Evolutionary conservation across 2,329 filamentous ascomycete species (phyloP).

Genomic region (Fusarium coicis): DNA sequence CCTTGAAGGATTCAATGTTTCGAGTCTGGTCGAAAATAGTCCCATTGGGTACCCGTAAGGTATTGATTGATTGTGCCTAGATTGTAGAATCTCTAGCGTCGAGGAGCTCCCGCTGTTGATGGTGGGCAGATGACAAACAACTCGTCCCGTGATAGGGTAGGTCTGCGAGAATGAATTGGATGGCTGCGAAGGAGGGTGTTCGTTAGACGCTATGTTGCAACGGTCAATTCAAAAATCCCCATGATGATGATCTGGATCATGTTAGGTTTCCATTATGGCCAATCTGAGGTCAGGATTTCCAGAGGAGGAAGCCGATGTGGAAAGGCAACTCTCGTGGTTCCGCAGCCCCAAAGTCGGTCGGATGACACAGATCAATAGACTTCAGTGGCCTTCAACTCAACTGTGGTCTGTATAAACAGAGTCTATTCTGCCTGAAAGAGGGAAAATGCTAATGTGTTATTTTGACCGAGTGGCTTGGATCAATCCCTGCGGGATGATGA

Average conservation of each 20-base stretch:
- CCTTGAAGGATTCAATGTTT: not conserved
- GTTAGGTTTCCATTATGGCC: constrained; percentile 1
- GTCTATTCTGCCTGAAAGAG: too few relatives aligned
- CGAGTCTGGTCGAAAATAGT: not conserved
- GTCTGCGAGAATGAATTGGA: not conserved
- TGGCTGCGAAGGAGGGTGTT: constrained; percentile 6
- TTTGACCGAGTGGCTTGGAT: too few relatives aligned
- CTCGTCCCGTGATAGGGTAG: constrained; percentile 16
- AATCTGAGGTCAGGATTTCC: not conserved
- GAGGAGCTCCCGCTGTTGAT: constrained; percentile 3
- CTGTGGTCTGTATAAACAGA: not conserved
- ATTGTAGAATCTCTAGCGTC: not conserved
- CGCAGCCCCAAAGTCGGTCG: not conserved
- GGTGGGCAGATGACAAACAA: constrained; percentile 19
- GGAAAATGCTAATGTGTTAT: too few relatives aligned
- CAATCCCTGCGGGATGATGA: too few relatives aligned
- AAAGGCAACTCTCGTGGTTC: not conserved
- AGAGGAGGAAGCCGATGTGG: not conserved
- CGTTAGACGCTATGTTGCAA: constrained; percentile 14
- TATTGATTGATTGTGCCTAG: not conserved
- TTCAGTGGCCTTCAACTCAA: not conserved
- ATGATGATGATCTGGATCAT: constrained; percentile 33
- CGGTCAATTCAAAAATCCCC: constrained; percentile 21
- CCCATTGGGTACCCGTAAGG: constrained; percentile 13
- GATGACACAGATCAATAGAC: constrained; percentile 16